A percentile compares a stretch with the other conserved stretches of the same genome.
Evolutionary conservation across 148 eudicot species (phyloP).

Genomic region (Vaccinium macrocarpon): DNA sequence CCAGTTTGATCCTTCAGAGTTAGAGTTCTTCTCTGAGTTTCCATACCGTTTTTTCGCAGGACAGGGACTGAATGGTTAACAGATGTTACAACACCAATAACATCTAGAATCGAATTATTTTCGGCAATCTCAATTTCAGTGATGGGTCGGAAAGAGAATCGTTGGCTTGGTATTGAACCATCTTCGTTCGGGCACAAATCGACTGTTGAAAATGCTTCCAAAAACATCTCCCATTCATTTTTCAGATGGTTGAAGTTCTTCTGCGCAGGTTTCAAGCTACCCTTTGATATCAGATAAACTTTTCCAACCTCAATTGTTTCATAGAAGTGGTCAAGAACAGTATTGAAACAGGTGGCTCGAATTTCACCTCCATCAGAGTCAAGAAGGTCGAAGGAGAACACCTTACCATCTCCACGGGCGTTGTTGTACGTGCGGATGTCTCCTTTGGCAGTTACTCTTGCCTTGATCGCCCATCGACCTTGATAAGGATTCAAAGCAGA

Average conservation of each 20-base stretch:
- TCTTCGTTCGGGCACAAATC: conserved; percentile 96
- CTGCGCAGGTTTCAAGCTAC: conserved; percentile 83
- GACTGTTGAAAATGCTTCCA: conserved; percentile 77
- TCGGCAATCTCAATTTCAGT: conserved; percentile 75
- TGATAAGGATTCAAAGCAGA: conserved; percentile 96
- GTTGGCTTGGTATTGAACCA: conserved; percentile 83
- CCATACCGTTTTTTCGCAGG: conserved; percentile 94
- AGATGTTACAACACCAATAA: conserved; percentile 68
- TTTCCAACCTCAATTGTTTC: conserved; percentile 72
- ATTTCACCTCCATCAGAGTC: conserved; percentile 98
- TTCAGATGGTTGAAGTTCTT: conserved; percentile 92
- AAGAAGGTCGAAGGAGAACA: conserved; percentile 95
- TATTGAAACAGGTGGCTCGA: conserved; percentile 93
- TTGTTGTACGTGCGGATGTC: conserved; percentile 93
- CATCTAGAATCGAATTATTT: conserved; percentile 74
- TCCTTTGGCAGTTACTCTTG: conserved; percentile 96
- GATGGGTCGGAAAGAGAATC: conserved; percentile 75
- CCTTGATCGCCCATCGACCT: conserved; percentile 98
- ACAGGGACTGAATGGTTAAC: conserved; percentile 91
- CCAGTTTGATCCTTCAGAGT: conserved; percentile 83
- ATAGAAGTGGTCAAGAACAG: conserved; percentile 88
- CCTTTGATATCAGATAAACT: conserved; percentile 89
- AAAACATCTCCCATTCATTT: conserved; percentile 94
- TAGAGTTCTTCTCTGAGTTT: conserved; percentile 80
- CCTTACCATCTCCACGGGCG: conserved; percentile 97